Evolutionary conservation across 306 rosid species (phyloP).

Genomic region (Prinsepia uniflora): DNA sequence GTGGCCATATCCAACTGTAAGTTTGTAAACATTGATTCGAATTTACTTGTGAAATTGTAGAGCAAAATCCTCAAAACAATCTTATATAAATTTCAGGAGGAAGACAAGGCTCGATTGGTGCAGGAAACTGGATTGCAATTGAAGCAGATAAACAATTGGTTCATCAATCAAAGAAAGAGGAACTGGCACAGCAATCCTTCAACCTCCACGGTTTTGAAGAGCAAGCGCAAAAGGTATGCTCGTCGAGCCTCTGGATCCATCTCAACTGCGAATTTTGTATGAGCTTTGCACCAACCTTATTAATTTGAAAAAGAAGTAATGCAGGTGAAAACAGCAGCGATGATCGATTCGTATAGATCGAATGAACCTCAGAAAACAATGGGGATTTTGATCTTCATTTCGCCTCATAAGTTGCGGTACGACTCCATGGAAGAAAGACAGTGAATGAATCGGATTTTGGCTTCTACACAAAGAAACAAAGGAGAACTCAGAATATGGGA

Average conservation of each 20-base stretch:
- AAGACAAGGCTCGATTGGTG: conserved; percentile 92
- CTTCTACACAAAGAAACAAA: conserved; percentile 20
- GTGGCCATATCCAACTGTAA: conserved; percentile 99
- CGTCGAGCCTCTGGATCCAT: background rate
- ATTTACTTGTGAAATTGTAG: background rate
- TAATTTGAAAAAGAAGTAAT: conserved; percentile 49
- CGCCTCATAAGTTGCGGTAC: background rate
- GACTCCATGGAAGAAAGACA: conserved; percentile 25
- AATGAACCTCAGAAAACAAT: too few species aligned
- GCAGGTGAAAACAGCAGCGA: conserved; percentile 73
- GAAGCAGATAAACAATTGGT: conserved; percentile 98
- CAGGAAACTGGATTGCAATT: conserved; percentile 92
- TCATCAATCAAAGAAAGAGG: conserved; percentile 97
- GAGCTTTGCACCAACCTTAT: conserved; percentile 44
- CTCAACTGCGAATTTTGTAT: background rate
- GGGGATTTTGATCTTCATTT: too few species aligned
- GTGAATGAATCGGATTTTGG: conserved; percentile 15
- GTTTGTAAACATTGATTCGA: conserved; percentile 25
- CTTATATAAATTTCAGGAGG: conserved; percentile 57
- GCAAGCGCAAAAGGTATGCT: conserved; percentile 90
- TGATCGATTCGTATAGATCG: conserved; percentile 38
- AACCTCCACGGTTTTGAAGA: conserved; percentile 81
- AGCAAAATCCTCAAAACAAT: too few species aligned
- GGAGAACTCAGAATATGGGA: conserved; percentile 32
- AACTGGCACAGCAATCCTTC: conserved; percentile 99